Evolutionary conservation across 768 basidiomycete genomes (phyloP).

Genomic region (Chalciporus chontae): DNA sequence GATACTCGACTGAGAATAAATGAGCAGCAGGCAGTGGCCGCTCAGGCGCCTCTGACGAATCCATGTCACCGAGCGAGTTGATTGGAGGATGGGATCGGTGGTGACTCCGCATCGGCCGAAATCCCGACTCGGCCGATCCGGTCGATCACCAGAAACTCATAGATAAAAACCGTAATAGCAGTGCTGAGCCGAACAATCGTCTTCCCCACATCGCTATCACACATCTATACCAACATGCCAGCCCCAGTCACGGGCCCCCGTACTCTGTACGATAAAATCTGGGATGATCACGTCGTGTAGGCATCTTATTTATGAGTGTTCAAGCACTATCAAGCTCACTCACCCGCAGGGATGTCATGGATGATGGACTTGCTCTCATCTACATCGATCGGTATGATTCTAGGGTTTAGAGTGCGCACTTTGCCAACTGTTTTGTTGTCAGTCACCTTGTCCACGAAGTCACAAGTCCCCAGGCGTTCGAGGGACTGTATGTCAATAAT

Average conservation of each 20-base stretch:
- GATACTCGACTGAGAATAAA: slow-evolving; percentile 86
- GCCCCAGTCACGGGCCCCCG: slow-evolving; percentile 59
- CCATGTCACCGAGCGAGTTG: background rate
- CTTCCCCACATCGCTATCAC: slow-evolving; percentile 2
- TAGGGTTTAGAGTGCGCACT: background rate
- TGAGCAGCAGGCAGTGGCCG: slow-evolving; percentile 50
- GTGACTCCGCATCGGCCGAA: background rate
- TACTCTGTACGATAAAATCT: slow-evolving; percentile 97
- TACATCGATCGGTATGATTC: slow-evolving; percentile 71
- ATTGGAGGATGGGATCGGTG: background rate
- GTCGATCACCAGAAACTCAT: background rate
- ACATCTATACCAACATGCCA: slow-evolving; percentile 41
- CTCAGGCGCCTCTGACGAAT: slow-evolving; percentile 33
- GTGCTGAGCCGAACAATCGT: background rate
- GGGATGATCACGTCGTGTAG: slow-evolving; percentile 94
- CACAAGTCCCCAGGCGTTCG: slow-evolving; percentile 91
- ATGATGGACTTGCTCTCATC: slow-evolving; percentile 75
- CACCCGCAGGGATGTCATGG: slow-evolving; percentile 55
- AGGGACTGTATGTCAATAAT: slow-evolving; percentile 60
- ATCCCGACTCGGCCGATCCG: background rate
- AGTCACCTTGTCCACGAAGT: slow-evolving; percentile 82
- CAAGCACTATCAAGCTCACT: slow-evolving; percentile 7
- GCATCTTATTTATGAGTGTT: slow-evolving; percentile 26
- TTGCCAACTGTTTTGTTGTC: slow-evolving; percentile 1
- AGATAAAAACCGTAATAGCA: background rate